Base-by-base conservation (phyloP, 2,329 filamentous ascomycete species). In the Exophiala calicioides region DNA sequence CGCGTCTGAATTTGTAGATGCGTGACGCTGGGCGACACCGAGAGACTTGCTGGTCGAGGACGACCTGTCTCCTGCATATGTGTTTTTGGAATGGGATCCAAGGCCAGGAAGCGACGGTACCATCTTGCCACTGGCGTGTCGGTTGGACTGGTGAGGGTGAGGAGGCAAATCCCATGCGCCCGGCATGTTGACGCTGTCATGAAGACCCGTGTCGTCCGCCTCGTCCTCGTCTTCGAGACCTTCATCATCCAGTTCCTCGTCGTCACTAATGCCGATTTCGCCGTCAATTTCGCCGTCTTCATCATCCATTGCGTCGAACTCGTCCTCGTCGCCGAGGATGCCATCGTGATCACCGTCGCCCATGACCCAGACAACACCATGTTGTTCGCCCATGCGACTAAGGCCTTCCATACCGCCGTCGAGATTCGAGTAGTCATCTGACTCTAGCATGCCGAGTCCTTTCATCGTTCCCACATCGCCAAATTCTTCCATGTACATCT, bases 401-500 rank as follows among this genome's bases (percentile, higher is more conserved):
- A 74, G 65, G 5, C 69, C 67, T 45, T 73, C 70, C 20, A 74
- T 60, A 2, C 70, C 70, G 5, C 71, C 71, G 23, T 62, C 66
- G 19, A 69, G 65, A 48, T 74, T 73, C 37, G 64, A 68, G n/a
- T 62, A 58, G 35, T 73, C 70, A 3, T 68, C 65, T 15, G 69
- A 63, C 7, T 69, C 64, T 3, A 59, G 52, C 15, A 42, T 46
- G 24, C 50, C 52, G 4, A 59, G 46, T 0, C 49, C 56, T 13
- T 50, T 39, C 57, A 58, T 59, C 32, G 65, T 58, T 3, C 62
- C 58, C 3, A 64, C 54, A 2, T 61, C 58, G 2, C 68, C 67
- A 50, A 67, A 70, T 48, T 70, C 67, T 41, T 68, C 58, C 3
- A 63, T 33, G 64, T 65, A 27, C 59, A 61, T 48, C 67, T 67